Conservation (phyloP, 306 rosid species). For the Prunus armeniaca region DNA sequence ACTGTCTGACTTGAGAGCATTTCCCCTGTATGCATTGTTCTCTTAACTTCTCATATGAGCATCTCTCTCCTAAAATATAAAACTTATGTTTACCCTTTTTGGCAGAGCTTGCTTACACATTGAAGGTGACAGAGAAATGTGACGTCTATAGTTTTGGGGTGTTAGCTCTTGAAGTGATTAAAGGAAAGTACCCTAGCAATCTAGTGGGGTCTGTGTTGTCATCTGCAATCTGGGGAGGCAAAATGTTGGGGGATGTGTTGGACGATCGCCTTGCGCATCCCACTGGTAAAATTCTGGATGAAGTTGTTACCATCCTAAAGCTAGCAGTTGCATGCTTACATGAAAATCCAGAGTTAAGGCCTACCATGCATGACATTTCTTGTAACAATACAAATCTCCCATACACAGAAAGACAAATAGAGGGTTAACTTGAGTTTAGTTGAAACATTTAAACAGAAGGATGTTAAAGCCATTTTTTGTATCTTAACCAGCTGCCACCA, state of each 20-base stretch:
- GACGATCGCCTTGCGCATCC: conserved; percentile 29
- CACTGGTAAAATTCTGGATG: not conserved
- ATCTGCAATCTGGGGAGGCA: not conserved
- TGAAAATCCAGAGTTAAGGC: conserved; percentile 14
- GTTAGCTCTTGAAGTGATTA: conserved; percentile 20
- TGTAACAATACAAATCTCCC: not conserved
- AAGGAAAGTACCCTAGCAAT: conserved; percentile 28
- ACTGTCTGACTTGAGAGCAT: no score
- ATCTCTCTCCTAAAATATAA: no score
- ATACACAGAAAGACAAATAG: not conserved
- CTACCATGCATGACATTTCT: conserved; percentile 25
- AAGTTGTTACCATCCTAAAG: conserved; percentile 10
- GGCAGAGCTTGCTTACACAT: conserved; percentile 37
- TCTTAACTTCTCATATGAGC: no score
- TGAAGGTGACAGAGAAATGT: conserved; percentile 26
- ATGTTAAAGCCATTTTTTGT: no score
- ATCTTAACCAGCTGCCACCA: no score
- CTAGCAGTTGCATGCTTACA: conserved; percentile 24
- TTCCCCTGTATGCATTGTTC: no score
- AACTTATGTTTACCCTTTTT: no score
- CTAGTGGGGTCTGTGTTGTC: conserved; percentile 11
- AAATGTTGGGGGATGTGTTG: conserved; percentile 10
- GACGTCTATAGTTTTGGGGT: conserved; percentile 36
- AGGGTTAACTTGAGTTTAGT: not conserved
- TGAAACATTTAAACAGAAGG: not conserved